A percentile compares a stretch with the other conserved stretches of the same genome.
phyloP scores from a whole-genome alignment of 768 basidiomycete genomes.

The Saitozyma podzolica region DNA sequence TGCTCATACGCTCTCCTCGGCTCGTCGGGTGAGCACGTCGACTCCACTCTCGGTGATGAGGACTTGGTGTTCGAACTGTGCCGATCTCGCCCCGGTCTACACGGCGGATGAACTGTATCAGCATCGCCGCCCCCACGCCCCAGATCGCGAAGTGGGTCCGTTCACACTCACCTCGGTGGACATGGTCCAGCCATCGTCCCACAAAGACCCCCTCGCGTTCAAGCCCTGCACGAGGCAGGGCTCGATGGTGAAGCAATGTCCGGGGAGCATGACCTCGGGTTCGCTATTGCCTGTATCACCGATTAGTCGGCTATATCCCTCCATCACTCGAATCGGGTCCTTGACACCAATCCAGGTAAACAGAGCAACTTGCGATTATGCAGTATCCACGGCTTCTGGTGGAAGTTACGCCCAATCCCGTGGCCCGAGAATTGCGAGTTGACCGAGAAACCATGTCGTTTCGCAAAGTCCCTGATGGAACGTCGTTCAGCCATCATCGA shows the following conservation, averaged over 20 bases:
- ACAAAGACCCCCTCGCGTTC: conserved; percentile 69
- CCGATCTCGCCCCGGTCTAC: conserved; percentile 76
- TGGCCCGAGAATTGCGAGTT: conserved; percentile 78
- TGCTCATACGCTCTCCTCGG: conserved; percentile 5
- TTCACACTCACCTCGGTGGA: conserved; percentile 68
- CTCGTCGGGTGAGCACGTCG: conserved; percentile 68
- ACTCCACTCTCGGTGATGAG: conserved; percentile 74
- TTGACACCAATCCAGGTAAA: background rate
- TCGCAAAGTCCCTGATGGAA: conserved; percentile 32
- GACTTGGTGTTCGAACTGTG: conserved; percentile 86
- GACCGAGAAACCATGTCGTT: conserved; percentile 60
- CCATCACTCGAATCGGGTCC: background rate
- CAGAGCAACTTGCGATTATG: conserved; percentile 63
- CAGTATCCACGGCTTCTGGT: conserved; percentile 77
- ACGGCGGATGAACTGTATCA: background rate
- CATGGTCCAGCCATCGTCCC: conserved; percentile 92
- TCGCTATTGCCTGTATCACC: conserved; percentile 69
- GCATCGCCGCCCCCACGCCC: too few relatives aligned
- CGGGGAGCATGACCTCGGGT: conserved; percentile 75
- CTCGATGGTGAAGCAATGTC: conserved; percentile 93
- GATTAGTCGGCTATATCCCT: background rate
- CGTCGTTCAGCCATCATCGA: conserved; percentile 1
- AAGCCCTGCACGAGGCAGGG: conserved; percentile 76
- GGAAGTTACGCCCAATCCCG: conserved; percentile 80
- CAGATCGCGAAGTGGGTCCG: background rate